phyloP scores from a whole-genome alignment of 2,329 filamentous ascomycete species.

The Sporothrix mexicana region DNA sequence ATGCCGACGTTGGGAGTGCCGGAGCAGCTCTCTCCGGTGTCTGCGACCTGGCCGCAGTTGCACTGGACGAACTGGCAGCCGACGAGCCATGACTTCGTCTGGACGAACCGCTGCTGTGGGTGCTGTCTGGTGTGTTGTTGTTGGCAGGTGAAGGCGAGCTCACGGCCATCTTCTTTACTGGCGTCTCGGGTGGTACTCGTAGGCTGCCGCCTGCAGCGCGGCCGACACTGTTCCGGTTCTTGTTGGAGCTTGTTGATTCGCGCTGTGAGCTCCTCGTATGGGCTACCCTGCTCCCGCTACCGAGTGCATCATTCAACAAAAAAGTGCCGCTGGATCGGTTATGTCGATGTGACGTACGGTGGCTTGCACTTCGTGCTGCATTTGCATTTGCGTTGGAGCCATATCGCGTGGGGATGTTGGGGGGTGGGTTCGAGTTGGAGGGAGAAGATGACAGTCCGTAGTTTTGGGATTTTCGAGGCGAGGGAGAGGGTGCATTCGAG shows the following conservation, averaged over 20 bases:
- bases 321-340: slow-evolving; percentile 57
- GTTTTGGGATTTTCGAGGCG: slow-evolving; percentile 2
- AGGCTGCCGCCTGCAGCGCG: neutral
- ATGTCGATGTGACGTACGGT: slow-evolving; percentile 30
- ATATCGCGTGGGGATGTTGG: neutral
- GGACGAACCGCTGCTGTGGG: neutral
- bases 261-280: neutral
- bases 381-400: slow-evolving; percentile 2
- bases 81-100: neutral
- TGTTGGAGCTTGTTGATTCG: neutral
- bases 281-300: slow-evolving; percentile 37
- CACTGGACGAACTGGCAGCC: slow-evolving; percentile 32
- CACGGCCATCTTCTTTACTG: neutral
- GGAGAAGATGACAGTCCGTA: slow-evolving; percentile 5
- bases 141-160: neutral
- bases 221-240: neutral
- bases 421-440: neutral
- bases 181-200: neutral
- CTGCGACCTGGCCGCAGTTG: slow-evolving; percentile 38
- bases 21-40: neutral
- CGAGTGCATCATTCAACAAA: slow-evolving; percentile 54
- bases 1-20: slow-evolving; percentile 29
- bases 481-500: slow-evolving; percentile 9
- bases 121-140: slow-evolving; percentile 9
- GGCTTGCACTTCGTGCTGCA: neutral